These are phyloP conservation scores for Coemansia asiatica DNA, from an alignment of 192 early-diverging fungal species.

Conservation along the genomic window DNA sequence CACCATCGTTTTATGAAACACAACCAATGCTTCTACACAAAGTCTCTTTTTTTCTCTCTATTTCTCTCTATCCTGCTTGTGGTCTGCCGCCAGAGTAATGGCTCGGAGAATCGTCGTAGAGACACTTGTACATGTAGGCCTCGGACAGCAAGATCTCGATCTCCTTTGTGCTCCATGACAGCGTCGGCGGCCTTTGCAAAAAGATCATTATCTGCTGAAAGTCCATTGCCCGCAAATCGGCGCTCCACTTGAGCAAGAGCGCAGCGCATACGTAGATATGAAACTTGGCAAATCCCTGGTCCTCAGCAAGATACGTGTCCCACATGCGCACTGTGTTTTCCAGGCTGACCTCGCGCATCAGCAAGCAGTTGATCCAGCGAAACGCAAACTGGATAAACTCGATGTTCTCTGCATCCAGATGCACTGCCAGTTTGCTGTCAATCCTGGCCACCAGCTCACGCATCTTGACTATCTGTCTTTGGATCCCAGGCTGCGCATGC, in stretches of 20 bases:
- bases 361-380: constrained; percentile 98
- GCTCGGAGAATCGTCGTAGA: constrained; percentile 89
- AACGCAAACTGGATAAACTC: constrained; percentile 99
- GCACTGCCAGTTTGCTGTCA: constrained; percentile 71
- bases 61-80: not conserved
- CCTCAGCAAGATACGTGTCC: constrained; percentile 88
- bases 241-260: constrained; percentile 95
- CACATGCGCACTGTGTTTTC: constrained; percentile 94
- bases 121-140: constrained; percentile 95
- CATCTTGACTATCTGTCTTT: constrained; percentile 82
- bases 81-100: constrained; percentile 56
- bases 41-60: not conserved
- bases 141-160: constrained; percentile 93
- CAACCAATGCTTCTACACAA: not conserved
- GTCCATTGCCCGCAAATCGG: constrained; percentile 80
- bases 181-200: constrained; percentile 85
- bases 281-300: constrained; percentile 82
- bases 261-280: constrained; percentile 99
- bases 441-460: constrained; percentile 91
- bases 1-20: no score
- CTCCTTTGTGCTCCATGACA: constrained; percentile 85
- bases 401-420: constrained; percentile 84
- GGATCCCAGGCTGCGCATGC: constrained; percentile 94
- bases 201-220: constrained; percentile 95
- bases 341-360: constrained; percentile 94